phyloP scores from a whole-genome alignment of 805 yeast species.

The Saturnispora silvae region DNA sequence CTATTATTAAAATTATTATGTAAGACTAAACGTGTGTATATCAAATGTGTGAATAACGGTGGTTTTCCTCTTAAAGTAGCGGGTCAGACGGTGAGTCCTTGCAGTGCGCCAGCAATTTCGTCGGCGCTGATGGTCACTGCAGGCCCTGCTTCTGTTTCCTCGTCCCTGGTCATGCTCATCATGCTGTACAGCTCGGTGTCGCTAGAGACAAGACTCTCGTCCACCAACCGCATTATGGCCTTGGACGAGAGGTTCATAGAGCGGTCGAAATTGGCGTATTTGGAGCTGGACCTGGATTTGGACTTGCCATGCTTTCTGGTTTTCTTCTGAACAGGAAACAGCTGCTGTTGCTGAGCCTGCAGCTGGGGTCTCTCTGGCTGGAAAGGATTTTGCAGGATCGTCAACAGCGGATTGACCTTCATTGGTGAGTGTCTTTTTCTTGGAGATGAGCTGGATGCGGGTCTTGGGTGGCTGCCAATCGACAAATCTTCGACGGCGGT shows the following conservation, averaged over 20 bases:
- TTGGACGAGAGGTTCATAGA: slow-evolving; percentile 28
- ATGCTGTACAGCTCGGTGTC: slow-evolving; percentile 23
- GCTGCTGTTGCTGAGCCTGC: no score
- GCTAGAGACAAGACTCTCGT: slow-evolving; percentile 28
- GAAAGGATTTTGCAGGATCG: no score
- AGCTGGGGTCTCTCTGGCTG: no score
- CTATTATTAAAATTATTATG: no score
- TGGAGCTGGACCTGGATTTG: slow-evolving; percentile 1
- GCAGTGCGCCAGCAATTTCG: slow-evolving; percentile 23
- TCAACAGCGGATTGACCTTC: no score
- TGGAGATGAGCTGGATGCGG: not conserved
- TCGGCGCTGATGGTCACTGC: slow-evolving; percentile 22
- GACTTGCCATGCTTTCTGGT: not conserved
- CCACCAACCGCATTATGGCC: slow-evolving; percentile 30
- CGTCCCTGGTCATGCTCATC: slow-evolving; percentile 9
- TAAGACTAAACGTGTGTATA: no score
- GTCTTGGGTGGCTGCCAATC: no score
- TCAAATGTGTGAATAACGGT: no score
- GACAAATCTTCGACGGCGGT: slow-evolving; percentile 17
- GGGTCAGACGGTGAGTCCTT: not conserved
- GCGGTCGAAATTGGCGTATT: slow-evolving; percentile 25
- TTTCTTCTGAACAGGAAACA: no score
- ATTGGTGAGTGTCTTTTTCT: not conserved
- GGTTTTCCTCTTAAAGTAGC: not conserved
- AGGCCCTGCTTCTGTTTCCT: slow-evolving; percentile 5